These are phyloP conservation scores for Syzygium malaccense DNA, from an alignment of 441 rosid genomes.

Conservation along the genomic window DNA sequence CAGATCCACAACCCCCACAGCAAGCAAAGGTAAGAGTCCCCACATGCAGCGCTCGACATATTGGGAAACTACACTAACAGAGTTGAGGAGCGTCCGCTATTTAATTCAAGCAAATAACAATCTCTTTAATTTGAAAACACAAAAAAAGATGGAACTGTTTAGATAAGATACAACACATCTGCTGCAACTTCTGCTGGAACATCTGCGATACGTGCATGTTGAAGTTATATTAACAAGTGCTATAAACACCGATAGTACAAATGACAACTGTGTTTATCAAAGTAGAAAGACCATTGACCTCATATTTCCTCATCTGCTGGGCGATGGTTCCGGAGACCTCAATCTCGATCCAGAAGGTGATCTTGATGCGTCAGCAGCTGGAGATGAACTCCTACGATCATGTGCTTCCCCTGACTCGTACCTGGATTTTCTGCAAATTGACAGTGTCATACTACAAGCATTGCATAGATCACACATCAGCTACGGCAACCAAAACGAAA, in stretches of 20 bases:
- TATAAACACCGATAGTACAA: neutral
- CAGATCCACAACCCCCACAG: neutral
- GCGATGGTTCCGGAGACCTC: constrained; percentile 58
- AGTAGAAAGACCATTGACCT: neutral
- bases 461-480: neutral
- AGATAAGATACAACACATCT: neutral
- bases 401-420: constrained; percentile 43
- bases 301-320: constrained; percentile 13
- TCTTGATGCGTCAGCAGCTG: constrained; percentile 43
- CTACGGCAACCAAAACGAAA: neutral
- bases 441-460: neutral
- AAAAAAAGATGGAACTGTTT: neutral
- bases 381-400: constrained; percentile 35
- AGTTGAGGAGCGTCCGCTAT: neutral
- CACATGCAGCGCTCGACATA: neutral
- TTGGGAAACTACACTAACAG: neutral
- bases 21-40: neutral
- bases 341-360: constrained; percentile 84
- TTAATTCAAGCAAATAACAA: neutral
- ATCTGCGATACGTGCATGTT: neutral
- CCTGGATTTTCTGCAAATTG: constrained; percentile 32
- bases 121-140: neutral
- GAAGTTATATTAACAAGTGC: neutral
- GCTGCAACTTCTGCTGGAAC: neutral
- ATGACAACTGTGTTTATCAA: neutral